Base-by-base conservation (phyloP, 306 rosid genomes). In the Inga laurina region DNA sequence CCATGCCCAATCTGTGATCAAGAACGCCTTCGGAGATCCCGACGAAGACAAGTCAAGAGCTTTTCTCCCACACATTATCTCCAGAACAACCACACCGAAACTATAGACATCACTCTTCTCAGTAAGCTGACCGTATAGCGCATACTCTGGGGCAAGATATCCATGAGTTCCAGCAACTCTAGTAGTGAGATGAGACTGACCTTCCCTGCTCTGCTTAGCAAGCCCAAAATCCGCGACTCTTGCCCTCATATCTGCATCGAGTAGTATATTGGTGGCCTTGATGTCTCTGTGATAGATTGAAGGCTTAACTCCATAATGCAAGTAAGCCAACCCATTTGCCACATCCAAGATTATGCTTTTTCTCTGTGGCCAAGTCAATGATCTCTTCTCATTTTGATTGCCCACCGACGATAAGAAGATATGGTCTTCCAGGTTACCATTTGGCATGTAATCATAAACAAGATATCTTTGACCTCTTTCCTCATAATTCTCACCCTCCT, bases 161-260 rank as follows among this genome's bases (percentile, higher is more conserved):
- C 99, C 99, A 18, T 96, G 99, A 78, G 99, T 94, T 65, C 99
- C 99, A 10, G 99, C 99, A 67, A 96, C 99, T 84, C 99, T 88
- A 12, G 99, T 96, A 22, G 99, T 92, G 74, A 96, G 94, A 92
- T 96, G 98, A 83, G 99, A 96, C 87, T 94, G 97, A 21, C 99
- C 99, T 80, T 96, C 98, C 89, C 88, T 82, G 81, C 89, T 92
- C 81, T 96, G 99, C 70, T 89, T 96, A 0, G 94, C 99, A 37
- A 96, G 99, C 62, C 99, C 99, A 32, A 96, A 96, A 90, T 94
- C 99, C 0, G 98, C 99, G 62, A 96, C 98, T 84, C 97, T 91
- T 2, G 98, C 99, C 57, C 92, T 89, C 97, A 94, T 90, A 76
- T 94, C 99, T 0, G 64, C 93, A 86, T 91, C 98, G 66, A 96